Evolutionary conservation across 2,329 filamentous ascomycete genomes (phyloP), one percentile per base, ranked within the genome.

Genomic region (Mycosphaerella arachidis): DNA sequence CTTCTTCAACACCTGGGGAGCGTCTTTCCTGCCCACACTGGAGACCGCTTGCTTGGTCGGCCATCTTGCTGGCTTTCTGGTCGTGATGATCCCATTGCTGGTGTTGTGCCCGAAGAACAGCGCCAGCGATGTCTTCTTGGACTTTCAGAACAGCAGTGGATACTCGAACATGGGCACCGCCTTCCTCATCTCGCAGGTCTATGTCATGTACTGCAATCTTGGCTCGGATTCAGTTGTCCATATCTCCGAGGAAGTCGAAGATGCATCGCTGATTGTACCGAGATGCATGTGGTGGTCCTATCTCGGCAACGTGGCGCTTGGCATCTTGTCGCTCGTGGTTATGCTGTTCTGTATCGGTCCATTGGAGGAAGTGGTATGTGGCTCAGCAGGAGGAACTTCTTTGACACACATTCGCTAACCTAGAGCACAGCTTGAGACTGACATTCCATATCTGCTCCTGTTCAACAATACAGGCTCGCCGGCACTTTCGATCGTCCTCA

Each of bases 31-130:
- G 6, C 69, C 67, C 1, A 57, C 53, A 10, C 59, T 71, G 45
- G 81, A 84, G 35, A 37, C 76, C 0, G 57, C 60, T 6, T 68
- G 67, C 50, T 60, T 74, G 40, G 50, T 70, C 40, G 63, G 67
- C 6, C 71, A 74, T 58, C 50, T 70, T 6, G 57, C 64, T 20
- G 72, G 70, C 1, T 74, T 73, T 45, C 54, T 74, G 51, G 66
- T 69, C 13, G 68, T 72, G 27, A 53, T 74, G 37, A 68, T 72
- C n/a, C 67, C 67, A 3, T 60, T 73, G 1, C 63, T 63, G 65
- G 63, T 71, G 4, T 59, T 72, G 18, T 67, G 66, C n/a, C 69
- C 68, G 3, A 72, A 71, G 62, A 71, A 72, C 61, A 62, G 59
- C 45, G 65, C 71, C 24, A 51, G 63, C 31, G 67, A 73, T n/a